phyloP scores from a whole-genome alignment of 2,329 filamentous ascomycete genomes.

The Monosporascus ibericus region DNA sequence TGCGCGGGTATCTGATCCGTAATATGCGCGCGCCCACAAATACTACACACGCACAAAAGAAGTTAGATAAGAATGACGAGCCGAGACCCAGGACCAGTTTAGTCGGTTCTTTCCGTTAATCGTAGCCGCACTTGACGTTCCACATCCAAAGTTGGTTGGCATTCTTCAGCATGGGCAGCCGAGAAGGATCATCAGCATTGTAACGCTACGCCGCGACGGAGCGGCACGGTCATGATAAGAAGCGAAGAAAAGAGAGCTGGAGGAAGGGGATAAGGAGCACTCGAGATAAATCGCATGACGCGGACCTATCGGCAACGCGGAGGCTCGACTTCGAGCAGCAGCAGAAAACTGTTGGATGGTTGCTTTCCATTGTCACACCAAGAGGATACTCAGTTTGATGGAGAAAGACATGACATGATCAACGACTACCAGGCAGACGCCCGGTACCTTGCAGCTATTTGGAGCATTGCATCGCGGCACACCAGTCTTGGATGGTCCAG shows the following conservation, averaged over 20 bases:
- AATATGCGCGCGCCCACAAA: conserved; percentile 13
- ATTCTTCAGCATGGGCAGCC: neutral
- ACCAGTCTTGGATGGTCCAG: neutral
- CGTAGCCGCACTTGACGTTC: too few relatives aligned
- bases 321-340: neutral
- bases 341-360: neutral
- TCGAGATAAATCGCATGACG: neutral
- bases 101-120: neutral
- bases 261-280: neutral
- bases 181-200: neutral
- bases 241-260: neutral
- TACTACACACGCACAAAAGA: neutral
- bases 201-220: neutral
- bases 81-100: neutral
- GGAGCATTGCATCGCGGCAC: neutral
- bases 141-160: neutral
- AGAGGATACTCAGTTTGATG: neutral
- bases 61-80: neutral
- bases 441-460: neutral
- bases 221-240: neutral
- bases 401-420: neutral
- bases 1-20: conserved; percentile 2
- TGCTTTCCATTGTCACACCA: neutral
- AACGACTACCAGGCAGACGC: neutral
- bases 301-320: too few relatives aligned